Base-by-base conservation (phyloP, 176 grass and related monocot species). In the Carex parvula region DNA sequence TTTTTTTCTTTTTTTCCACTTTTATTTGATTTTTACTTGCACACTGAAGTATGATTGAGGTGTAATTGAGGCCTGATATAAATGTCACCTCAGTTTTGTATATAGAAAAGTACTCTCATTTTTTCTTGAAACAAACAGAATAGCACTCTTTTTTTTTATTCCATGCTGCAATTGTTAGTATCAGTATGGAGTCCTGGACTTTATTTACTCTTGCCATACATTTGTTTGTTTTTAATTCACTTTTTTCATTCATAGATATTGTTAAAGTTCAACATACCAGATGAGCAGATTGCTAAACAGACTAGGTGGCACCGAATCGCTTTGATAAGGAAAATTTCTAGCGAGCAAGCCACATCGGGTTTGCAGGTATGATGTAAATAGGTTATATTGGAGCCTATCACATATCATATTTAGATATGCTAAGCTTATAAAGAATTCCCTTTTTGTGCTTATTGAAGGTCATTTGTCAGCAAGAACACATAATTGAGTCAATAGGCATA, bases 261-360 rank as follows among this genome's bases (percentile, higher is more conserved):
- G 60, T 89, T 99, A 18, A 99, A 95, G 87, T 99, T 99, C 0
- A 86, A 90, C 1, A 90, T 99, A 85, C 86, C 93, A 60, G 91
- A 99, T 58, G 96, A 99, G 84, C 92, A 95, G 91, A 95, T 99
- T 87, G 93, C 91, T 92, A 95, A 95, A 72, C 85, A 95, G 86
- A 95, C 92, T 83, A 93, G 93, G 87, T 99, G 96, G 96, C 96
- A 99, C 90, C 88, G 96, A 39, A 99, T 99, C 52, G 96, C 96
- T 85, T 72, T 95, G 88, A 93, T 99, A 70, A 89, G 96, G 64
- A 99, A 95, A 79, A 89, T 99, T 35, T 99, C 93, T 84, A 99
- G 96, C 83, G 93, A 95, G 85, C 93, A 99, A 86, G 96, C 96
- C 65, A 88, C 89, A 62, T 90, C 93, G n/a, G 93, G 93, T 87